Evolutionary conservation across 352 stramenopile species (phyloP), one percentile per base, ranked within the genome.

Genomic region (Globisporangium rhizosaccharum): DNA sequence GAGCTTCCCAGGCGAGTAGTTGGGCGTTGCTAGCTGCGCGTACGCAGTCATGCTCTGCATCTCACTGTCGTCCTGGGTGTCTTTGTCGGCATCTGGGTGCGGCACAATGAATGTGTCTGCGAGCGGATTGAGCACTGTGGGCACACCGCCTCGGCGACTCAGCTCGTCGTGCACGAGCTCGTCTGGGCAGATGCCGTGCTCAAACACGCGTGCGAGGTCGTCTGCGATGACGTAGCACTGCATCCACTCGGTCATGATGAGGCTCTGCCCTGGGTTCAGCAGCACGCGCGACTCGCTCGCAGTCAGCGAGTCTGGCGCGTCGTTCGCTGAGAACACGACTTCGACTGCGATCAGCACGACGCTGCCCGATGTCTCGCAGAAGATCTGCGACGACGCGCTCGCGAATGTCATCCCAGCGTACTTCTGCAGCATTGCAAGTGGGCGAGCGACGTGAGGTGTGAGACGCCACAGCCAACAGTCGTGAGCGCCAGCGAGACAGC

Each of bases 191-290:
- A 91, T 79, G 6, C 72, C 72, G 46, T 79, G 73, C 37, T 83
- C 66, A 25, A 82, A 78, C 3, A 92, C 77, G 44, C 87, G 76
- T 10, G 72, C 76, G 20, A 90, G 66, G 41, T 94, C 85, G 51
- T 94, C 85, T 2, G 85, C 85, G 30, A 94, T 86, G n/a, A 90
- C 86, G 62, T 92, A 94, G 49, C 80, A 91, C 61, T 89, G 76
- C 63, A 88, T 90, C 74, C 77, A 85, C 57, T 90, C 79, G 1
- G 72, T 76, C 72, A 92, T 76, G 53, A 88, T 73, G 20, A 94
- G 69, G 61, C 82, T 91, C 26, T 71, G 60, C 1, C 85, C 85
- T 9, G 85, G 85, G 56, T 87, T 94, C 26, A 94, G 59, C 33
- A 94, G 54, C 39, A 94, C 81, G 9, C 85, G 80, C 8, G 82